Base-by-base conservation (phyloP, 208 protist genomes). In the Leishmania turanica region DNA sequence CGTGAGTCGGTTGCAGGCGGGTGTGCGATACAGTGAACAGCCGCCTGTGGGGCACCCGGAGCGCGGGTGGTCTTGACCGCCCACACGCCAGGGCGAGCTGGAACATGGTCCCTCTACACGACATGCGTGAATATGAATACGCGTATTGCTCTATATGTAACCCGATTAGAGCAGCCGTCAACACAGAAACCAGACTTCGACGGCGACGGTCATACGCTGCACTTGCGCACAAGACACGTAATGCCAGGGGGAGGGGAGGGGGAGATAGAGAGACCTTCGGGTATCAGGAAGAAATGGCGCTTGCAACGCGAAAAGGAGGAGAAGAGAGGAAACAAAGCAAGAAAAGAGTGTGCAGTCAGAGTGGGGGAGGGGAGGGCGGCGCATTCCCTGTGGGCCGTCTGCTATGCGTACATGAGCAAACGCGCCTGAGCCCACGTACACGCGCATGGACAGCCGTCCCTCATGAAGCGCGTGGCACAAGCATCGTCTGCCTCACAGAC, bases 61-160 rank as follows among this genome's bases (percentile, higher is more conserved):
- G 24, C 45, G 47, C 69, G 3, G 40, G 40, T 54, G 69, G 27
- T 11, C 21, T 73, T 31, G 51, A 6, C 45, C 69, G 69, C 45
- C 21, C 69, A 13, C 69, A 34, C 27, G 27, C 69, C 24, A 51
- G 34, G 21, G 27, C 34, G 45, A 53, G 69, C 69, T 73, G 69
- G 2, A 73, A 73, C 27, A 45, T 34, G 42, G 13, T 17, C 13
- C 34, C 53, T 70, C 27, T 81, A 37, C 68, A 62, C 3, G 34
- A 78, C 76, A 77, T 75, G 54, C 27, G 47, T 60, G 42, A 82
- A 69, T 47, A 62, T 49, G 75, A 71, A 73, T 77, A 27, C 19
- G 31, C 1, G 68, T 65, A 31, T 58, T 15, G 21, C 60, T 54
- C 13, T 65, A 49, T 6, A 54, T 58, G 24, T 21, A 54, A 15